A percentile compares a stretch with the other conserved stretches of the same genome.
Evolutionary conservation across 2,329 filamentous ascomycete genomes (phyloP).

Genomic region (Lachnellula willkommii): DNA sequence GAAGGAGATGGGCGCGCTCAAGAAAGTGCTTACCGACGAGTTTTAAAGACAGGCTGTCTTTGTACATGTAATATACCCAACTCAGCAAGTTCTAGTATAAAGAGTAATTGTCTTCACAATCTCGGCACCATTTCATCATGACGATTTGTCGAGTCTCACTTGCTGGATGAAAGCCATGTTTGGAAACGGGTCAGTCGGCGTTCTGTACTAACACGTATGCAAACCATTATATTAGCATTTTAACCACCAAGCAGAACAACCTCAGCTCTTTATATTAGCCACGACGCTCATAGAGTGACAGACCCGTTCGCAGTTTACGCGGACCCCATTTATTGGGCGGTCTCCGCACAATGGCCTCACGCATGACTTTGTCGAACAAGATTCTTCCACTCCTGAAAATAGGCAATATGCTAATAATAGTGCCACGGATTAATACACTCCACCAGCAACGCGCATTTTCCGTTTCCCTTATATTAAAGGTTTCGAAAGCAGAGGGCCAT

Average conservation of each 20-base stretch:
- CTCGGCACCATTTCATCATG: too few species aligned
- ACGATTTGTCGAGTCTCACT: too few species aligned
- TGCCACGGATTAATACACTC: neutral
- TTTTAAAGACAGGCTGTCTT: constrained; percentile 13
- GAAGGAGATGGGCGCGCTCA: constrained; percentile 62
- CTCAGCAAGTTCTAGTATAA: constrained; percentile 6
- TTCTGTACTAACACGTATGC: neutral
- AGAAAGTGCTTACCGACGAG: constrained; percentile 61
- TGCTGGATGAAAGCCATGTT: neutral
- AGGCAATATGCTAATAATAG: too few species aligned
- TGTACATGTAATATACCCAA: constrained; percentile 14
- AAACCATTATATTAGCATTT: neutral
- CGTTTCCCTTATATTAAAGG: neutral
- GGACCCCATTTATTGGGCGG: too few species aligned
- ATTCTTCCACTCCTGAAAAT: too few species aligned
- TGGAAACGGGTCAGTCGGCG: neutral
- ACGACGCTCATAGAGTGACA: too few species aligned
- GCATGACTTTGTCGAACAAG: too few species aligned
- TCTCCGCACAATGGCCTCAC: too few species aligned
- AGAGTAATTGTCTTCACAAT: neutral
- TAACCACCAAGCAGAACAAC: neutral
- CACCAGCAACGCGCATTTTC: neutral
- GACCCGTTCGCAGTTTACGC: too few species aligned
- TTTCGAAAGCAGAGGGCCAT: neutral
- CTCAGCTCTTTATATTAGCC: too few species aligned